These are phyloP conservation scores for Mytilinidion resinicola DNA, from an alignment of 495 filamentous ascomycete genomes.

Conservation along the genomic window DNA sequence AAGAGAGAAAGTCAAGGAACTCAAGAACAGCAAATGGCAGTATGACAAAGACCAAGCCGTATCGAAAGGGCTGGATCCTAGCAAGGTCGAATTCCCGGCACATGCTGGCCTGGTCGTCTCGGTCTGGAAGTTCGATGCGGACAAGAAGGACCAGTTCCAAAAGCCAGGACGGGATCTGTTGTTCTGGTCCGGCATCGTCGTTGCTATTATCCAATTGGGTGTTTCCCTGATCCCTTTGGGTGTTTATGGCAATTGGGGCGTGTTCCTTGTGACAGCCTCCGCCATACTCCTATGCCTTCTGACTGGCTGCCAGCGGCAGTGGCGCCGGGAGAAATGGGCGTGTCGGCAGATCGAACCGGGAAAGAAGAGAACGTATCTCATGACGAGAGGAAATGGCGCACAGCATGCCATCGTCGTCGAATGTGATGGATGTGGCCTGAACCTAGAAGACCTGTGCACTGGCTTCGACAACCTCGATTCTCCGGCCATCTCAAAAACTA, in stretches of 20 bases:
- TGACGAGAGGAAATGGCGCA: slow-evolving; percentile 44
- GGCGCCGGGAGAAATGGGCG: slow-evolving; percentile 47
- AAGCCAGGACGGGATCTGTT: slow-evolving; percentile 24
- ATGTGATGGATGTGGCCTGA: slow-evolving; percentile 36
- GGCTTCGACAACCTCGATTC: not conserved
- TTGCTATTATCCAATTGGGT: slow-evolving; percentile 41
- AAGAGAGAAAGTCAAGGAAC: slow-evolving; percentile 3
- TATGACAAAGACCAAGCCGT: slow-evolving; percentile 1
- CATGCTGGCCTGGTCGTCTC: slow-evolving; percentile 4
- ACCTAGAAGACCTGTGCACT: slow-evolving; percentile 41
- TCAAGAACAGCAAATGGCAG: slow-evolving; percentile 2
- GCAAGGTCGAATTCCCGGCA: slow-evolving; percentile 1
- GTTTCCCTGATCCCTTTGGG: slow-evolving; percentile 43
- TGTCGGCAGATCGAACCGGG: slow-evolving; percentile 28
- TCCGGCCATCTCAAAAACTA: slow-evolving; percentile 1
- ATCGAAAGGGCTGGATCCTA: not conserved
- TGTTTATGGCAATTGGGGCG: slow-evolving; percentile 41
- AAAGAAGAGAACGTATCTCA: slow-evolving; percentile 29
- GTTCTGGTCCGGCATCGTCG: slow-evolving; percentile 35
- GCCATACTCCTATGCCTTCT: slow-evolving; percentile 39
- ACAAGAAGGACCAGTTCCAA: not conserved
- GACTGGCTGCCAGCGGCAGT: slow-evolving; percentile 41
- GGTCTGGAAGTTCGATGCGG: slow-evolving; percentile 2
- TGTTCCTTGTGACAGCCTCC: slow-evolving; percentile 39
- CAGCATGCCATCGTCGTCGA: slow-evolving; percentile 43